Conservation (phyloP, 2,329 filamentous ascomycete species). For the Didymella keratinophila region DNA sequence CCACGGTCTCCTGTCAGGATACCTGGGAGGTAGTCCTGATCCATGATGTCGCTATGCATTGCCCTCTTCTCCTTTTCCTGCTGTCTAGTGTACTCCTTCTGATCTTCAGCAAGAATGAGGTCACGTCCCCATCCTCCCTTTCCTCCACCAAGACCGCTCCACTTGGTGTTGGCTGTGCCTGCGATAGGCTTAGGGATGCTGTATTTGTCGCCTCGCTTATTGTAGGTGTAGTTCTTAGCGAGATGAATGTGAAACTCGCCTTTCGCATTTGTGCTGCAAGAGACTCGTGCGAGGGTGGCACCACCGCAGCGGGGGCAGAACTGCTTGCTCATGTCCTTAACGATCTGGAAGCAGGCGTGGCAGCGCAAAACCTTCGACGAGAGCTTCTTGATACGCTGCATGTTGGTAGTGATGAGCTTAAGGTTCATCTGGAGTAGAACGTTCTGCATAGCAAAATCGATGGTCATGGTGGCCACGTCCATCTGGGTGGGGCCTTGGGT, state of each 20-base stretch:
- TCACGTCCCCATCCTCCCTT: constrained; percentile 86
- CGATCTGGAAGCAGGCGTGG: constrained; percentile 79
- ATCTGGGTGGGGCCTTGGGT: constrained; percentile 66
- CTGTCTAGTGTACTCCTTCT: constrained; percentile 85
- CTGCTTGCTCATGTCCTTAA: constrained; percentile 83
- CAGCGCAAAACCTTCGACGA: constrained; percentile 92
- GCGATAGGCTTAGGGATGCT: constrained; percentile 90
- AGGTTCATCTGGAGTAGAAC: constrained; percentile 94
- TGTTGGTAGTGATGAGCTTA: constrained; percentile 79
- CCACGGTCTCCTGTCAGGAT: constrained; percentile 82
- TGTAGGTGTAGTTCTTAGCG: constrained; percentile 96
- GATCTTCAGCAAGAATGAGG: constrained; percentile 89
- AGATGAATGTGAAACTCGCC: constrained; percentile 87
- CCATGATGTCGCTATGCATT: constrained; percentile 86
- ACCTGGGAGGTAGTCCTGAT: constrained; percentile 87
- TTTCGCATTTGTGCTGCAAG: constrained; percentile 81
- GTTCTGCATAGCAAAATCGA: constrained; percentile 98
- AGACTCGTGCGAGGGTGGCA: constrained; percentile 81
- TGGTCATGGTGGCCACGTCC: constrained; percentile 90
- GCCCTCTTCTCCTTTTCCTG: constrained; percentile 69
- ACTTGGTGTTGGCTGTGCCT: constrained; percentile 81
- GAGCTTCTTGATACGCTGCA: constrained; percentile 82
- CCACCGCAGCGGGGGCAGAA: constrained; percentile 95
- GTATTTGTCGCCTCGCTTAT: constrained; percentile 89
- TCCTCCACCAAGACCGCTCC: constrained; percentile 72